These are phyloP conservation scores for Trametes punicea DNA, from an alignment of 768 basidiomycete genomes.

Conservation along the genomic window DNA sequence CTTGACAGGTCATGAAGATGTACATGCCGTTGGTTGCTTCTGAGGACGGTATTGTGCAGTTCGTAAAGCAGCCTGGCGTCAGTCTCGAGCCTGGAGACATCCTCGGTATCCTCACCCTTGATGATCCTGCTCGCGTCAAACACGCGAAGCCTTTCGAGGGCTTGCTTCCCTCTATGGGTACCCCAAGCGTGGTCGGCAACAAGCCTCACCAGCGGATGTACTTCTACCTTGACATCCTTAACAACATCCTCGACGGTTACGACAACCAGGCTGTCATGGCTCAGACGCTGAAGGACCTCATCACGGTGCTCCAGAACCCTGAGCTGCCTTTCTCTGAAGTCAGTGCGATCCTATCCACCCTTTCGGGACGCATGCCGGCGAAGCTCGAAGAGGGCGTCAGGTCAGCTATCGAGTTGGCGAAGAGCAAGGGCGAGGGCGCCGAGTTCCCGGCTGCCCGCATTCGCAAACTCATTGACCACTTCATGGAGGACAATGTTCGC, in stretches of 20 bases:
- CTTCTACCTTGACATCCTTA: conserved; percentile 69
- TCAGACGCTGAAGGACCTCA: conserved; percentile 81
- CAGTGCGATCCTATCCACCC: conserved; percentile 75
- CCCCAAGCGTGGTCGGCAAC: conserved; percentile 80
- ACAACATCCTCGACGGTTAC: conserved; percentile 93
- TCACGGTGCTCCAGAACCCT: conserved; percentile 75
- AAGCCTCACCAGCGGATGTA: conserved; percentile 86
- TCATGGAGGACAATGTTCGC: conserved; percentile 75
- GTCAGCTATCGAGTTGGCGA: conserved; percentile 70
- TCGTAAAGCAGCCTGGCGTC: conserved; percentile 98
- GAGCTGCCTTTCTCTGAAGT: conserved; percentile 89
- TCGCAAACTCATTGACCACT: conserved; percentile 83
- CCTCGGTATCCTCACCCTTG: conserved; percentile 92
- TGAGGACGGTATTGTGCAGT: conserved; percentile 91
- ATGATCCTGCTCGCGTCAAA: conserved; percentile 94
- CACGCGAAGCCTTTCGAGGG: conserved; percentile 99
- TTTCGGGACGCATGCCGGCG: conserved; percentile 89
- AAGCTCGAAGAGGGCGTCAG: conserved; percentile 89
- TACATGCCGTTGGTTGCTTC: conserved; percentile 96
- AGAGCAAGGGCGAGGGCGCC: conserved; percentile 62
- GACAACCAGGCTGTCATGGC: conserved; percentile 94
- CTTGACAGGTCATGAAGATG: conserved; percentile 91
- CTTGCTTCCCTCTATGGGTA: conserved; percentile 82
- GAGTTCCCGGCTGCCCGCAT: conserved; percentile 92
- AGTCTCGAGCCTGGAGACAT: conserved; percentile 97